A percentile compares a stretch with the other conserved stretches of the same genome.
phyloP scores from a whole-genome alignment of 805 yeast species.

The Kuraishia capsulata region DNA sequence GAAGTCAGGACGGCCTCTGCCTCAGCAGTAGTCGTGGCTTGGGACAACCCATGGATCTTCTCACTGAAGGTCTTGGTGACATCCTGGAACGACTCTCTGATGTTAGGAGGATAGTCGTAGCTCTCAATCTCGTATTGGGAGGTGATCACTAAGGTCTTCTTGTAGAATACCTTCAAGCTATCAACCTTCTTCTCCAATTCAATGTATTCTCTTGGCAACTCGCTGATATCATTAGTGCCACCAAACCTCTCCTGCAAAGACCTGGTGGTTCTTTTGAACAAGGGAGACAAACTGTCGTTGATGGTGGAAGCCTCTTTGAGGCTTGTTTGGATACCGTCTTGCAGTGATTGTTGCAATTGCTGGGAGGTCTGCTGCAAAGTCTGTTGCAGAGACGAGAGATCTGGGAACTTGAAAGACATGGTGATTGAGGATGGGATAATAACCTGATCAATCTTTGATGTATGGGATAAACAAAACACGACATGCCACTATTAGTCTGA shows the following conservation, averaged over 20 bases:
- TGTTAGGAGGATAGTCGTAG: slow-evolving; percentile 78
- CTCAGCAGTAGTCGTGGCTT: slow-evolving; percentile 58
- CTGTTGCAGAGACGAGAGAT: slow-evolving; percentile 16
- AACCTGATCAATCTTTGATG: no score
- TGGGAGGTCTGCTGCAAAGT: slow-evolving; percentile 25
- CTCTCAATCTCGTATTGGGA: slow-evolving; percentile 65
- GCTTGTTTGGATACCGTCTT: slow-evolving; percentile 19
- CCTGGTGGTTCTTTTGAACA: slow-evolving; percentile 50
- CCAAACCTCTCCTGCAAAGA: slow-evolving; percentile 57
- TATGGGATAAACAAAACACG: no score
- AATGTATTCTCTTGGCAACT: slow-evolving; percentile 66
- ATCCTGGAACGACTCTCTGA: slow-evolving; percentile 56
- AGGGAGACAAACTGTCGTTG: slow-evolving; percentile 35
- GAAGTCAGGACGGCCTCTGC: slow-evolving; percentile 46
- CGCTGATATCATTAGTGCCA: slow-evolving; percentile 57
- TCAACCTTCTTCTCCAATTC: slow-evolving; percentile 62
- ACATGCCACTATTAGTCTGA: no score
- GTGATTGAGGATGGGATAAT: slow-evolving; percentile 2
- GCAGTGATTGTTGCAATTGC: slow-evolving; percentile 19
- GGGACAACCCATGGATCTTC: slow-evolving; percentile 50
- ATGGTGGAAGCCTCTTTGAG: slow-evolving; percentile 24
- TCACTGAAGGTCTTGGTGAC: slow-evolving; percentile 48
- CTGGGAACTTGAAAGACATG: slow-evolving; percentile 23
- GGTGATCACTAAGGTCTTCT: slow-evolving; percentile 38
- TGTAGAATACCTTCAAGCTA: slow-evolving; percentile 50